A percentile compares a stretch with the other conserved stretches of the same genome.
Conservation (phyloP, 805 yeast genomes). For the Lipomyces mesembrius region DNA sequence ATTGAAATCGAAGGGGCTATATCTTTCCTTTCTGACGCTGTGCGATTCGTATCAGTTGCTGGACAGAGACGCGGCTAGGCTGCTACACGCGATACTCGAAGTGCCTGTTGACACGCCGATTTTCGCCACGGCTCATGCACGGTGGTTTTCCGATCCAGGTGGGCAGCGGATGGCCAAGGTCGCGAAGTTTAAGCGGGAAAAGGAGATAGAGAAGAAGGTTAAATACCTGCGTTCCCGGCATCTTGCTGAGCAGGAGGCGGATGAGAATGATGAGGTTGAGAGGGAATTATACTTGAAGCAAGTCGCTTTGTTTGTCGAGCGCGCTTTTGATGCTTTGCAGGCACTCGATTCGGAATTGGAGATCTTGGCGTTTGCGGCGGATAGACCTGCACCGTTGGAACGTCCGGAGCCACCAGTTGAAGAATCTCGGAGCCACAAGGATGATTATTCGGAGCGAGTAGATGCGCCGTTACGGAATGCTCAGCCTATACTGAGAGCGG, state of each 20-base stretch:
- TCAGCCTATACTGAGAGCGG: slow-evolving; percentile 61
- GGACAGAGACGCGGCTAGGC: slow-evolving; percentile 6
- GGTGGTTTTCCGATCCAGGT: slow-evolving; percentile 45
- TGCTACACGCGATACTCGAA: slow-evolving; percentile 20
- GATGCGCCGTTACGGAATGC: slow-evolving; percentile 49
- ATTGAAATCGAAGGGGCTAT: slow-evolving; percentile 22
- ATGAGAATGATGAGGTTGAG: slow-evolving; percentile 65
- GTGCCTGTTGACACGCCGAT: slow-evolving; percentile 25
- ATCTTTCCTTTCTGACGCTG: slow-evolving; percentile 21
- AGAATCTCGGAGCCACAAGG: slow-evolving; percentile 39
- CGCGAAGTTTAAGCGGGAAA: slow-evolving; percentile 64
- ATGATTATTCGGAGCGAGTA: slow-evolving; percentile 66
- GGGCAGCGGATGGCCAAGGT: slow-evolving; percentile 72
- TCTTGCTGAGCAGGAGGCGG: slow-evolving; percentile 23
- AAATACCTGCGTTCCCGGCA: slow-evolving; percentile 43
- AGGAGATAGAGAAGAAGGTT: slow-evolving; percentile 55
- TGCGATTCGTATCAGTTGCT: slow-evolving; percentile 31
- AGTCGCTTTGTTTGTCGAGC: slow-evolving; percentile 56
- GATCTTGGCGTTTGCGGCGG: slow-evolving; percentile 53
- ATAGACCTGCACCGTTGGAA: slow-evolving; percentile 37
- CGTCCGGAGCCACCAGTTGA: slow-evolving; percentile 29
- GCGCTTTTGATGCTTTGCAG: slow-evolving; percentile 62
- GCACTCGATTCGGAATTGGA: slow-evolving; percentile 66
- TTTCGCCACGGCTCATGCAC: slow-evolving; percentile 16
- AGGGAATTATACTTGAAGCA: slow-evolving; percentile 62